phyloP scores from a whole-genome alignment of 2,329 filamentous ascomycete species.

The Stachybotrys chartarum region DNA sequence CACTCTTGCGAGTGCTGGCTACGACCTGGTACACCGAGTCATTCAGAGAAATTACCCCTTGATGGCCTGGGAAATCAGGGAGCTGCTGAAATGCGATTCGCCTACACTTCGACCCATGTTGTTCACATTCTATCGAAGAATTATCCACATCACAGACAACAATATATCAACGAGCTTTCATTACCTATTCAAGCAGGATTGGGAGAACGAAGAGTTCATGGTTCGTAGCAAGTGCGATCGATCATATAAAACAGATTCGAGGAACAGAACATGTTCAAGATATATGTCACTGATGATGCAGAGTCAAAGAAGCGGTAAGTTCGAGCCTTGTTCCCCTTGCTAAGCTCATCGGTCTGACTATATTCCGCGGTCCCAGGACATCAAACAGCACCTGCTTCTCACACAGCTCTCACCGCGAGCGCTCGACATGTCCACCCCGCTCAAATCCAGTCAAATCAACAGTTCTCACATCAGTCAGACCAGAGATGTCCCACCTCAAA shows the following conservation, averaged over 20 bases:
- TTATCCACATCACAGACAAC: not conserved
- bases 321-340: not conserved
- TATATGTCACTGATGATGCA: not conserved
- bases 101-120: slow-evolving; percentile 6
- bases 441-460: no score
- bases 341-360: not conserved
- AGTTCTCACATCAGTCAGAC: no score
- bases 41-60: slow-evolving; percentile 17
- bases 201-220: not conserved
- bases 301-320: not conserved
- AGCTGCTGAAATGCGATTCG: slow-evolving; percentile 17
- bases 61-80: slow-evolving; percentile 15
- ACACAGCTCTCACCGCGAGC: no score
- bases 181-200: not conserved
- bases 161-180: not conserved
- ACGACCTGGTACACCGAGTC: slow-evolving; percentile 7
- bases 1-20: slow-evolving; percentile 15
- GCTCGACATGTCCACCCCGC: no score
- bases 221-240: not conserved
- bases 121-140: not conserved
- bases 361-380: no score
- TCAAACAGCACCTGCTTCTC: no score
- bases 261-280: not conserved
- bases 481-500: no score
- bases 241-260: not conserved